Base-by-base conservation (phyloP, 257 asterid species). In the Striga asiatica region DNA sequence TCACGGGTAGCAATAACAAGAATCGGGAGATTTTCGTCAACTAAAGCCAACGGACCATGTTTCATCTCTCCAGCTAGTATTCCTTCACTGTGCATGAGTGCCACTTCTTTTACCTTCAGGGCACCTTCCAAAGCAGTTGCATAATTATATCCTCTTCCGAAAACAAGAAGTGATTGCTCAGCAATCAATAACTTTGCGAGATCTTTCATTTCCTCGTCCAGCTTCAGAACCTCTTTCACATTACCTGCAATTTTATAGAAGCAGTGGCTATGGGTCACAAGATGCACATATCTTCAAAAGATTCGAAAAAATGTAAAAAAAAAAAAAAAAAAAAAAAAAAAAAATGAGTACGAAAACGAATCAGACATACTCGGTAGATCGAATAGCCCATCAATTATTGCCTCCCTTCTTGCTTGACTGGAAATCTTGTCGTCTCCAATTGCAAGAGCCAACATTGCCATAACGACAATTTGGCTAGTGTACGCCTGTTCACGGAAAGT, bases 61-160 rank as follows among this genome's bases (percentile, higher is more conserved):
- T 91, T 91, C 98, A 91, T 91, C 76, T 91, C 98, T 47, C 98
- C 98, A 24, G 97, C 97, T 64, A 91, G 94, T 71, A 91, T 88
- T 58, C 98, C 98, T 76, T 87, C 97, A 63, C 98, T 91, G 69
- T 91, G 98, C 98, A 91, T 91, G 24, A 91, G 94, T 25, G 98
- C 77, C 50, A 91, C 98, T 81, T 91, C 98, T 76, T 91, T 87
- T 50, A 91, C 98, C 83, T 91, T 91, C 82, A 91, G 56, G 35
- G 98, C 98, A 32, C 98, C 98, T 79, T 91, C 98, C 66, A 91
- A 60, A 41, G 98, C 94, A 29, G 97, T 84, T 21, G 98, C 97
- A 37, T 82, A 84, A 71, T 91, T 91, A 73, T 82, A 91, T 49
- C 97, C 97, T 82, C 97, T 79, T 41, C 98, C 98, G 57, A 91